phyloP scores from a whole-genome alignment of 768 basidiomycete genomes.

The Candolleomyces aberdarensis region DNA sequence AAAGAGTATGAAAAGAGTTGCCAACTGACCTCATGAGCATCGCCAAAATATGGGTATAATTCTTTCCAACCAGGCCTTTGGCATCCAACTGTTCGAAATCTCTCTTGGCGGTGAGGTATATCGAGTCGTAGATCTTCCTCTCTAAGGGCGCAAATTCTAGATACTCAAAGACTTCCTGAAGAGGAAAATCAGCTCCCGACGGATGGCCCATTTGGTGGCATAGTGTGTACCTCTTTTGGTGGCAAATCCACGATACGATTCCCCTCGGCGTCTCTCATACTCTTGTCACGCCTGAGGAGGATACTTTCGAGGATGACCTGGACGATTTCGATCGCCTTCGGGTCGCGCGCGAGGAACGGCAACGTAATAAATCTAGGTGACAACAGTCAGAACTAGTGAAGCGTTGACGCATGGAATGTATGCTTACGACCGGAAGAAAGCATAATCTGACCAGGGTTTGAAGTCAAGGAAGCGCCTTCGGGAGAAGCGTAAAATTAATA shows the following conservation, averaged over 20 bases:
- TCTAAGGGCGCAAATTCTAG: slow-evolving; percentile 83
- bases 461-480: slow-evolving; percentile 73
- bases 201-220: not conserved
- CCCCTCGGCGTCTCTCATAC: slow-evolving; percentile 84
- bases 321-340: slow-evolving; percentile 91
- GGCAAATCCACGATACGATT: slow-evolving; percentile 88
- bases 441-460: slow-evolving; percentile 76
- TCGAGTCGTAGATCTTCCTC: slow-evolving; percentile 83
- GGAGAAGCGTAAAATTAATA: not conserved
- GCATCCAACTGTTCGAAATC: slow-evolving; percentile 79
- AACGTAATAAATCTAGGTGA: slow-evolving; percentile 75
- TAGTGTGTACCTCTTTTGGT: slow-evolving; percentile 61
- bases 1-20: not conserved
- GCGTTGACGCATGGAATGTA: not conserved
- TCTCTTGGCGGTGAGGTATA: slow-evolving; percentile 75
- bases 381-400: slow-evolving; percentile 2
- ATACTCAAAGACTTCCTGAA: slow-evolving; percentile 61
- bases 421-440: slow-evolving; percentile 86
- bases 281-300: slow-evolving; percentile 88
- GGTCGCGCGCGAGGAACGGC: slow-evolving; percentile 88
- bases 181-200: not conserved
- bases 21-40: slow-evolving; percentile 84
- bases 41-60: slow-evolving; percentile 86
- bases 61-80: slow-evolving; percentile 74
- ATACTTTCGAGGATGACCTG: slow-evolving; percentile 91